Base-by-base conservation (phyloP, 768 basidiomycete genomes). In the Infundibulicybe gibba region DNA sequence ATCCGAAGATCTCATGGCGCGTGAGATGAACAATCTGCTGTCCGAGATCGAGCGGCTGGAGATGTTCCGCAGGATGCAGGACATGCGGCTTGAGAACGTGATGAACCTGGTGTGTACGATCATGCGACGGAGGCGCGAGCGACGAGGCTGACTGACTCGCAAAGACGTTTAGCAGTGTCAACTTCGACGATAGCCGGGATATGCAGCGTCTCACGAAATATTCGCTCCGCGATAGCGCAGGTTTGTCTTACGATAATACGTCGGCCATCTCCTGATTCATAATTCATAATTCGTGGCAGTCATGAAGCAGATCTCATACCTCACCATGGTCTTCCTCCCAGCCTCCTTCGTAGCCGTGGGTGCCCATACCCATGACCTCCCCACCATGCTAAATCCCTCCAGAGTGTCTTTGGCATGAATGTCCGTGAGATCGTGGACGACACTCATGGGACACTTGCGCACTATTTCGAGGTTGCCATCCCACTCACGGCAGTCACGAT, bases 131-230 rank as follows among this genome's bases (percentile, higher is more conserved):
- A 25, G 25, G 25, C 25, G 25, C 25, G 25, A 25, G n/a, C 25
- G 25, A 3, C 4, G 25, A 25, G 25, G 25, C 25, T 25, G 25
- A 25, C 8, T 25, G 25, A 10, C 38, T 31, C 17, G 19, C 25
- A 5, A 41, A 81, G 80, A 75, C 76, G 5, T 82, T 82, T 52
- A 75, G 75, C 33, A 75, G 62, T 40, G 75, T 81, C n/a, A 81
- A 79, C 48, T 75, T 81, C 37, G 62, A 63, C 1, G 81, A 83
- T 49, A 79, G 74, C 54, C 65, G 50, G 43, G 63, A 69, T n/a
- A 80, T 79, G 76, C 63, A 71, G 47, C 49, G 67, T 16, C 63
- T 82, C 56, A 79, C 80, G 1, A 66, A 70, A 44, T 70, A 71
- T 30, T 67, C 74, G 30, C 67, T 76, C 33, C 61, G 67, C 17